phyloP scores from a whole-genome alignment of 768 basidiomycete genomes.

The Tricholoma saponaceum region DNA sequence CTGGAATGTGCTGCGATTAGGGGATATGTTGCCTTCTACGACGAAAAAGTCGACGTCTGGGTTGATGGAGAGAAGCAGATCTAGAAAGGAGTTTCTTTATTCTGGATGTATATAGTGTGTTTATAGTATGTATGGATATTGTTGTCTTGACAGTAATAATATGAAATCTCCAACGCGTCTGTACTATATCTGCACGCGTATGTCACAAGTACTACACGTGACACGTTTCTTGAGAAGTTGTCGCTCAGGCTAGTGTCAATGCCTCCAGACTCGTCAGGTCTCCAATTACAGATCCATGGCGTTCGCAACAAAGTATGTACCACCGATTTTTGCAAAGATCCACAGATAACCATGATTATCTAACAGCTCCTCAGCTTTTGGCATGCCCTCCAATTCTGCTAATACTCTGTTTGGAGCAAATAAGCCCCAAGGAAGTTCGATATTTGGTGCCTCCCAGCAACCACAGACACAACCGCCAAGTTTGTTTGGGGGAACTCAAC shows the following conservation, averaged over 20 bases:
- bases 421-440: constrained; percentile 24
- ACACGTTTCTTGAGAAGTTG: background rate
- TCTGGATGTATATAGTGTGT: too few relatives aligned
- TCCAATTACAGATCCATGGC: background rate
- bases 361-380: background rate
- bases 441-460: constrained; percentile 36
- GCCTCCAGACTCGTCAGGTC: too few relatives aligned
- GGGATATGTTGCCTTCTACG: constrained; percentile 57
- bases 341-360: background rate
- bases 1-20: constrained; percentile 46
- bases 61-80: constrained; percentile 53
- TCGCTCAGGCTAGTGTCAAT: too few relatives aligned
- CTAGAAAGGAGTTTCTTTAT: constrained; percentile 18
- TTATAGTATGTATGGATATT: too few relatives aligned
- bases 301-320: background rate
- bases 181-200: background rate
- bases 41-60: constrained; percentile 66
- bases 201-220: constrained; percentile 1
- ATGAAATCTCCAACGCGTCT: too few relatives aligned
- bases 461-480: constrained; percentile 25
- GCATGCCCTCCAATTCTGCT: background rate
- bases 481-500: constrained; percentile 19
- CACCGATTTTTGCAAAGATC: background rate
- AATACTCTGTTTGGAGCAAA: constrained; percentile 25
- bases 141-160: too few relatives aligned